Base-by-base conservation (phyloP, 805 yeast genomes). In the Pichia exigua region DNA sequence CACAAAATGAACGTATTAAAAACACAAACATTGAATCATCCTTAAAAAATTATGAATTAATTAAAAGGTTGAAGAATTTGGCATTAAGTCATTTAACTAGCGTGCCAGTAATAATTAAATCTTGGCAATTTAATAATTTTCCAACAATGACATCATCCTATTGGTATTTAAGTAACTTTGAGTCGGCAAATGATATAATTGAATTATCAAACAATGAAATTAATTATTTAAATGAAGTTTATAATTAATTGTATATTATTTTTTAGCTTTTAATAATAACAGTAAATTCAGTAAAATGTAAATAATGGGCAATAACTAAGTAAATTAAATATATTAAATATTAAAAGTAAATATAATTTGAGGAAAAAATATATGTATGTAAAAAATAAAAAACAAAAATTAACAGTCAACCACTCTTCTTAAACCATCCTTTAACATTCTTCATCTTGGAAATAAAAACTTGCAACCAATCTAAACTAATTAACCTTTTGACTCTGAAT, bases 401-500 rank as follows among this genome's bases (percentile, higher is more conserved):
- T 35, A 35, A n/a, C n/a, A 35, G n/a, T 27, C 12, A 27, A 27
- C 30, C 30, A 27, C 30, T 35, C 11, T 10, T 35, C 8, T 4
- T 35, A 11, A 35, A 17, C 39, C 18, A 35, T 7, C 39, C 39
- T n/a, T n/a, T 35, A n/a, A 35, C 39, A 17, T 35, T 35, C 20
- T 35, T 35, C 9, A 35, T 5, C 11, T n/a, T 35, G 3, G 10
- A 20, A 3, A 17, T 7, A n/a, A n/a, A 4, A n/a, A 5, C 39
- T n/a, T 17, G 3, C 20, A 35, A 5, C 39, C 39, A 35, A 35
- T 35, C 39, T 2, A 35, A 7, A 35, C 20, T 35, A 17, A 35
- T 46, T 2, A 47, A 12, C 40, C 50, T 55, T n/a, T 53, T 47
- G 55, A 70, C 65, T 61, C 75, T 58, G 65, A 68, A 58, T 54